Conservation (phyloP, 352 stramenopile genomes). For the Pythium insidiosum region DNA sequence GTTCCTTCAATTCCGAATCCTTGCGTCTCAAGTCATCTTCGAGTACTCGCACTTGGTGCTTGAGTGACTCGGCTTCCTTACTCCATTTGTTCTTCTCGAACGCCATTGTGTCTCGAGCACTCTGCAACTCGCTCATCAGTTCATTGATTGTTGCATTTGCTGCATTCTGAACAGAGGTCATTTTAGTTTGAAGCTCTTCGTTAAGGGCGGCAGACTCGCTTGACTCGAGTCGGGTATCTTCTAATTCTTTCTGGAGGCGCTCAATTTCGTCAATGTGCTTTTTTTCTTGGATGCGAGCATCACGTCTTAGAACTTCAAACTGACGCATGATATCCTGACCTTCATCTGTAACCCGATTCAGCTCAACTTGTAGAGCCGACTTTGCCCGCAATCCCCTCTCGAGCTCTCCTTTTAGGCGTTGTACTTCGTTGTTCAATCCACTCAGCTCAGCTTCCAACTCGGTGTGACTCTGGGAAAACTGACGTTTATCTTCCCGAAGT, state of each 20-base stretch:
- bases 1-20: conserved; percentile 30
- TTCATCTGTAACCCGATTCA: conserved; percentile 46
- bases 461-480: conserved; percentile 14
- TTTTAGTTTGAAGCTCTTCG: conserved; percentile 58
- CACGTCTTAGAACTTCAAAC: conserved; percentile 50
- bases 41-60: conserved; percentile 24
- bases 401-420: too few species aligned
- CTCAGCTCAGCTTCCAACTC: conserved; percentile 27
- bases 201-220: conserved; percentile 27
- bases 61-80: conserved; percentile 40
- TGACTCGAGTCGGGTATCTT: conserved; percentile 29
- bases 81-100: conserved; percentile 38
- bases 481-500: conserved; percentile 26
- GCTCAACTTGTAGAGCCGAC: conserved; percentile 41
- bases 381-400: conserved; percentile 32
- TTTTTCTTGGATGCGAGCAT: conserved; percentile 36
- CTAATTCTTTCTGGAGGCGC: conserved; percentile 31
- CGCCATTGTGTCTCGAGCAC: conserved; percentile 39
- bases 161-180: conserved; percentile 60
- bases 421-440: too few species aligned
- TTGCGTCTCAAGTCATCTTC: conserved; percentile 41
- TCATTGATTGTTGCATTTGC: conserved; percentile 79
- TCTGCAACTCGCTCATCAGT: conserved; percentile 48
- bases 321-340: conserved; percentile 45
- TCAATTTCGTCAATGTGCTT: conserved; percentile 32